Evolutionary conservation across 106 monocot species (phyloP), one percentile per base, ranked within the genome.

Genomic region (Allium sativum): DNA sequence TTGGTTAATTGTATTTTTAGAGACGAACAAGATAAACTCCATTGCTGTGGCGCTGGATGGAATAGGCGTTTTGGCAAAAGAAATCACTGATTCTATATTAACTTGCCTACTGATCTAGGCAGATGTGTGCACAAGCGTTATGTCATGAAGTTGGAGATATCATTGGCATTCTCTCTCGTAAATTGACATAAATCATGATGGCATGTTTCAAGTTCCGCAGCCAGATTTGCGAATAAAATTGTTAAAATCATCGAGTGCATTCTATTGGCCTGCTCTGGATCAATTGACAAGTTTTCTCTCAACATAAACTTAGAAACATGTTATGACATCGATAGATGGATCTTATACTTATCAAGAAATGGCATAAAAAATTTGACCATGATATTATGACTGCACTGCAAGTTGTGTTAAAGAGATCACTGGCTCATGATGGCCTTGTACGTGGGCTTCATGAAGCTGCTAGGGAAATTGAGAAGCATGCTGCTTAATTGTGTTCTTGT

Each of bases 291-390:
- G 19, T 65, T 65, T 40, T 14, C 11, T 8, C 52, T 65, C 22
- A 22, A 12, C 22, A 52, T 40, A 40, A 2, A 51, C 4, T 14
- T 65, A 15, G 7, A 22, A 7, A 51, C 15, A 4, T 40, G 21
- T 40, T 8, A 9, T 12, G 51, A 21, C 16, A 52, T 65, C 22
- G 65, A 52, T 16, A 0, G 65, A 40, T 65, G 65, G 65, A 65
- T 65, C 19, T 52, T 52, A 15, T 65, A 15, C n/a, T 10, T 65
- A 18, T 63, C 62, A 19, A 63, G 62, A 63, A 63, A 63, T 63
- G 62, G 62, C 46, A 63, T 63, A 12, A 45, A 51, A 64, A 31
- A 64, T 15, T 13, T 64, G 3, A 51, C 1, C 10, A 4, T 64
- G 12, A 10, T 14, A n/a, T 42, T 10, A 54, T 42, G 21, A 54